Conservation (phyloP, 306 rosid species). For the Quercus parvula region DNA sequence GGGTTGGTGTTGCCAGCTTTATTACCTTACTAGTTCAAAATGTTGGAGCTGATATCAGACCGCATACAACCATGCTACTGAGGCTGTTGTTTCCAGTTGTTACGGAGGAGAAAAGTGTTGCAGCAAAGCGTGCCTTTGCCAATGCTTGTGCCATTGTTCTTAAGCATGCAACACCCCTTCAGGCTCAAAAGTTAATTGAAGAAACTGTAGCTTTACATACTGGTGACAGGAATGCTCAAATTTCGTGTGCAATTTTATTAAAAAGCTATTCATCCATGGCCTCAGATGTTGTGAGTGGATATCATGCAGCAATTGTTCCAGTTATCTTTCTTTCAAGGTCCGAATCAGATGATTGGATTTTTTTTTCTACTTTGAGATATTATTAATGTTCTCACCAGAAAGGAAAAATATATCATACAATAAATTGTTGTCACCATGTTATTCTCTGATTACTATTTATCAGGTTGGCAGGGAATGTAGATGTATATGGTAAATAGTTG, state of each 20-base stretch:
- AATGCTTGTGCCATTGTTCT: constrained; percentile 73
- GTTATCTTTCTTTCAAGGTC: constrained; percentile 85
- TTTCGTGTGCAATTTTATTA: constrained; percentile 76
- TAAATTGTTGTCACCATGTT: not conserved
- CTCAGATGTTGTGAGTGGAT: constrained; percentile 77
- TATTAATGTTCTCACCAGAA: not conserved
- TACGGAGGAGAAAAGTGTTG: constrained; percentile 74
- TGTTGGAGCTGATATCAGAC: constrained; percentile 74
- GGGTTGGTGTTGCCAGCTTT: constrained; percentile 97
- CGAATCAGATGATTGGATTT: constrained; percentile 25
- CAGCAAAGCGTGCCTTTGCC: constrained; percentile 90
- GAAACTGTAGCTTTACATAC: constrained; percentile 74
- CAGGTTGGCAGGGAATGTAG: not conserved
- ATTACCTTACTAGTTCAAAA: constrained; percentile 71
- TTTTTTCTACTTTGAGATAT: constrained; percentile 14
- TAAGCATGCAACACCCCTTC: constrained; percentile 55
- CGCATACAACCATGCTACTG: constrained; percentile 70
- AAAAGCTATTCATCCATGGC: constrained; percentile 81
- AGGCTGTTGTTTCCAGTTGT: constrained; percentile 83
- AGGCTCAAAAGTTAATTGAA: constrained; percentile 76
- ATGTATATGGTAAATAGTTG: not conserved
- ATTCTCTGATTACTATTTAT: not conserved
- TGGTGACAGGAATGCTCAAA: constrained; percentile 81
- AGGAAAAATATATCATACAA: not conserved
- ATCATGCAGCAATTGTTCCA: constrained; percentile 67